A percentile compares a stretch with the other conserved stretches of the same genome.
Evolutionary conservation across 1,139 yeast genomes (phyloP).

Genomic region (Ogataea hybrid): DNA sequence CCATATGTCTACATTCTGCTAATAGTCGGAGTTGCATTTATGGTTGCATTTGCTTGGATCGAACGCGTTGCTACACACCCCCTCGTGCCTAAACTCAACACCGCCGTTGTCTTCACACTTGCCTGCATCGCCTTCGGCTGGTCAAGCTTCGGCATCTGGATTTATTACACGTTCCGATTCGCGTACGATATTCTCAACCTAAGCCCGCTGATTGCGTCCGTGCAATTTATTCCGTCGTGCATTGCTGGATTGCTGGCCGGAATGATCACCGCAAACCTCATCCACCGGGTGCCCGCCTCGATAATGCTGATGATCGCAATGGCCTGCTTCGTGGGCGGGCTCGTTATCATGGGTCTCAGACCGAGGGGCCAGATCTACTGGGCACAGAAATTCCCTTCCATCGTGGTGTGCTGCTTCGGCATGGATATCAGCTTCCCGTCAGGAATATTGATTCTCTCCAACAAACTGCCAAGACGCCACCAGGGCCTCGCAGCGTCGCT

Average conservation of each 20-base stretch:
- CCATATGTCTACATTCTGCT: slow-evolving; percentile 50
- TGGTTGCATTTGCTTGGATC: slow-evolving; percentile 26
- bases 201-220: slow-evolving; percentile 39
- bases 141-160: slow-evolving; percentile 62
- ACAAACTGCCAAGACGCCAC: slow-evolving; percentile 48
- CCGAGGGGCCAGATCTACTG: slow-evolving; percentile 50
- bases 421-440: slow-evolving; percentile 71
- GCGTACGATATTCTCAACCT: slow-evolving; percentile 20
- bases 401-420: slow-evolving; percentile 50
- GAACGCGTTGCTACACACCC: slow-evolving; percentile 36
- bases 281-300: slow-evolving; percentile 41
- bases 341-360: slow-evolving; percentile 42
- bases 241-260: slow-evolving; percentile 49
- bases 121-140: slow-evolving; percentile 55
- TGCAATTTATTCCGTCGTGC: slow-evolving; percentile 40
- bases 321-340: slow-evolving; percentile 43
- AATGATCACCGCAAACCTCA: slow-evolving; percentile 38
- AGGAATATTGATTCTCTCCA: slow-evolving; percentile 50
- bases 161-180: slow-evolving; percentile 38
- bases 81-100: slow-evolving; percentile 39
- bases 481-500: slow-evolving; percentile 70
- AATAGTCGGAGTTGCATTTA: slow-evolving; percentile 43
- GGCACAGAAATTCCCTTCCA: slow-evolving; percentile 51
- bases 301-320: slow-evolving; percentile 45
- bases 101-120: slow-evolving; percentile 45